phyloP scores from a whole-genome alignment of 202 grass and related monocot species.

The Saccharum hybrid region DNA sequence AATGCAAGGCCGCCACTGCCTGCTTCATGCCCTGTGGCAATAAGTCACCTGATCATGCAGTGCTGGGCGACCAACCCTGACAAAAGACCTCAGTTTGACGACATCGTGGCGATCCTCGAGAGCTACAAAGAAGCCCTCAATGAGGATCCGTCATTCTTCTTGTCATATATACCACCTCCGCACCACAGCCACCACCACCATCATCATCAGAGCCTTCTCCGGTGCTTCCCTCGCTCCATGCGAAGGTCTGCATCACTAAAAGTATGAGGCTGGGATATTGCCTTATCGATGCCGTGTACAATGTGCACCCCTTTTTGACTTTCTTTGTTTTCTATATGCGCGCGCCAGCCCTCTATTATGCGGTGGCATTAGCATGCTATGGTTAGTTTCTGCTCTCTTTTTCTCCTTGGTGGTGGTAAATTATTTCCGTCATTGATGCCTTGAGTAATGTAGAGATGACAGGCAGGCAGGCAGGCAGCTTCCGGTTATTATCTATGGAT shows the following conservation, averaged over 20 bases:
- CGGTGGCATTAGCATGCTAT: conserved; percentile 43
- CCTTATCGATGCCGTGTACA: conserved; percentile 39
- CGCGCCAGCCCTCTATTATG: conserved; percentile 56
- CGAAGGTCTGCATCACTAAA: conserved; percentile 61
- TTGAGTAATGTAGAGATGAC: conserved; percentile 40
- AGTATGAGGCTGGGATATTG: conserved; percentile 23
- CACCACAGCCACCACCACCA: conserved; percentile 18
- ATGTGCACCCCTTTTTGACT: conserved; percentile 35
- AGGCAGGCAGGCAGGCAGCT: conserved; percentile 42
- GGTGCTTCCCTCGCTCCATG: conserved; percentile 71
- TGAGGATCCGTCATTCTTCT: conserved; percentile 67
- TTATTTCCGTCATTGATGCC: conserved; percentile 42
- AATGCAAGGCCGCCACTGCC: conserved; percentile 83
- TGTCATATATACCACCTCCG: conserved; percentile 68
- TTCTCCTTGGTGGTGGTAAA: conserved; percentile 6
- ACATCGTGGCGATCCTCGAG: conserved; percentile 73
- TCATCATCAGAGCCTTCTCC: conserved; percentile 55
- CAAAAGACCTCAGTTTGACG: conserved; percentile 76
- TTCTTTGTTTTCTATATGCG: conserved; percentile 20
- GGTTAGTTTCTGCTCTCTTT: conserved; percentile 3
- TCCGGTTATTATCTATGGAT: conserved; percentile 47
- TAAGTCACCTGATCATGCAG: conserved; percentile 84
- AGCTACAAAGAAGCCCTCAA: conserved; percentile 76
- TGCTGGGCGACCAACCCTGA: conserved; percentile 87
- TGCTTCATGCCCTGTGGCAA: conserved; percentile 77